Conservation (phyloP, 1,139 yeast species). For the Debaryomyces coudertii region DNA sequence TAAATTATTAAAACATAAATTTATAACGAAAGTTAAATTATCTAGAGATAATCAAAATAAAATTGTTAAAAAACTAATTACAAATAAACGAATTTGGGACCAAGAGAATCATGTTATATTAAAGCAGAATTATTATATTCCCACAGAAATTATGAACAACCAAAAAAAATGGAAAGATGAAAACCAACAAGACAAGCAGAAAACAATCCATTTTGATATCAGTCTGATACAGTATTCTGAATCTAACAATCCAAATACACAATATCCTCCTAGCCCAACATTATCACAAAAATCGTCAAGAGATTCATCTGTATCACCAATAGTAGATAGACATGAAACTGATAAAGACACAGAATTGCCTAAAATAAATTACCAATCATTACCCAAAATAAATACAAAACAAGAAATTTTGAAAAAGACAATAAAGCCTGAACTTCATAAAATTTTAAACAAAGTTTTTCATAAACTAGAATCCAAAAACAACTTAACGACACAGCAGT, state of each 20-base stretch:
- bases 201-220: slow-evolving; percentile 39
- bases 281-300: slow-evolving; percentile 19
- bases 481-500: slow-evolving; percentile 38
- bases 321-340: slow-evolving; percentile 9
- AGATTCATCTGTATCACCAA: slow-evolving; percentile 22
- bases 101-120: slow-evolving; percentile 41
- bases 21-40: slow-evolving; percentile 39
- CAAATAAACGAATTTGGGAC: slow-evolving; percentile 45
- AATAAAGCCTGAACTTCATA: slow-evolving; percentile 34
- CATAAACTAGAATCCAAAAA: slow-evolving; percentile 39
- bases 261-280: slow-evolving; percentile 16
- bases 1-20: slow-evolving; percentile 61
- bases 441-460: slow-evolving; percentile 39
- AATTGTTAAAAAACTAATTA: slow-evolving; percentile 36
- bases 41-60: slow-evolving; percentile 19
- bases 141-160: slow-evolving; percentile 41
- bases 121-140: slow-evolving; percentile 41
- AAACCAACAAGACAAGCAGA: slow-evolving; percentile 16
- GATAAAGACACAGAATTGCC: not conserved
- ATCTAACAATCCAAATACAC: not conserved
- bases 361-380: slow-evolving; percentile 12
- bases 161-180: slow-evolving; percentile 39
- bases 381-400: slow-evolving; percentile 16
- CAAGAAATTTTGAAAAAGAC: slow-evolving; percentile 31
- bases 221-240: slow-evolving; percentile 30